phyloP scores from a whole-genome alignment of 2,329 filamentous ascomycete genomes.

The Penicillium sp. region DNA sequence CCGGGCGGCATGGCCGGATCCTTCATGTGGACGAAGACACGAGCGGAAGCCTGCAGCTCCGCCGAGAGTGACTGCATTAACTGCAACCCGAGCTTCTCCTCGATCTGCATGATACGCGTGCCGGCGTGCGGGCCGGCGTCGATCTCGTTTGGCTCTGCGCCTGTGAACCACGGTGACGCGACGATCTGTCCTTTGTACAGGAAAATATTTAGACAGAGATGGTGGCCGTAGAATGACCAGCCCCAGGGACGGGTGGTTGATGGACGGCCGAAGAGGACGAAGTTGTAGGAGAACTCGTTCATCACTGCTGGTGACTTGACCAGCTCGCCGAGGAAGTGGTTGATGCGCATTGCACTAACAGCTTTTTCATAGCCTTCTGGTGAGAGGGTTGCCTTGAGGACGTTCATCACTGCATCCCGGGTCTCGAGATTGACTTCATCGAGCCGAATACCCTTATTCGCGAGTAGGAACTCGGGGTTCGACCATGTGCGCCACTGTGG shows the following conservation, averaged over 20 bases:
- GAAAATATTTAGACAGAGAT: constrained; percentile 71
- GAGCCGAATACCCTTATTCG: constrained; percentile 66
- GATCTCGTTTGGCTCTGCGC: constrained; percentile 74
- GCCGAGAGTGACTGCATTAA: constrained; percentile 64
- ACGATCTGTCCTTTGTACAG: constrained; percentile 64
- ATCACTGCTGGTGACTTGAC: constrained; percentile 61
- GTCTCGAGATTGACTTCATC: constrained; percentile 56
- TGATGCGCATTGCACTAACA: constrained; percentile 67
- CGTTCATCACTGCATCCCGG: constrained; percentile 51
- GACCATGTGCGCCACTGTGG: constrained; percentile 69
- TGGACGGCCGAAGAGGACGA: constrained; percentile 66
- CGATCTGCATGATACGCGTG: constrained; percentile 63
- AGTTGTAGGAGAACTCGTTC: constrained; percentile 76
- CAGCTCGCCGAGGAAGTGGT: constrained; percentile 70
- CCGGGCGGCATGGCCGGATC: constrained; percentile 61
- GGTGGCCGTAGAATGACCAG: constrained; percentile 74
- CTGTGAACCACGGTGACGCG: constrained; percentile 72
- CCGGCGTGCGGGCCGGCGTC: constrained; percentile 63
- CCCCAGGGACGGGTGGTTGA: constrained; percentile 63
- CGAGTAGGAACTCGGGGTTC: constrained; percentile 71
- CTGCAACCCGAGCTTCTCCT: constrained; percentile 63
- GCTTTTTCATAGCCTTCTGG: constrained; percentile 71
- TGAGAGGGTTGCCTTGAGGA: constrained; percentile 61
- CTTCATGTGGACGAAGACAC: constrained; percentile 58
- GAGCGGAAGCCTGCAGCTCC: constrained; percentile 51